Percentiles rank a stretch among this genome's conserved stretches.
Evolutionary conservation across 257 asterid genomes (phyloP).

Genomic region (Datura wrightii): DNA sequence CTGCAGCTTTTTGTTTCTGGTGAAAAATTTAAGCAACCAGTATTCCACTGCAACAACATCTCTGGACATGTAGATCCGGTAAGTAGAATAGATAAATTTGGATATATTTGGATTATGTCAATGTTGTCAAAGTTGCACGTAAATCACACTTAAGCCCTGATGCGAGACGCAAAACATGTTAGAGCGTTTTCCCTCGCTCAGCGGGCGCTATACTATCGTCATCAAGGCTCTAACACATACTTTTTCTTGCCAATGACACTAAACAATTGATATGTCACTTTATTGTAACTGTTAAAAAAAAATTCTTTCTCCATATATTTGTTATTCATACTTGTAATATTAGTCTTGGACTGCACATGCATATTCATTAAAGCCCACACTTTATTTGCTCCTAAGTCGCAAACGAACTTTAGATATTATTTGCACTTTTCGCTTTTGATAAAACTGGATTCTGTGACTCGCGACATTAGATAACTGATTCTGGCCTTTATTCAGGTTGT

Average conservation of each 20-base stretch:
- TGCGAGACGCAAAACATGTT: not conserved
- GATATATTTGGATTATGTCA: not conserved
- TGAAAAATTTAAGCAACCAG: conserved; percentile 89
- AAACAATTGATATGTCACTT: no score
- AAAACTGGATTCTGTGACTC: not conserved
- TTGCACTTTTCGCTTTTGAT: not conserved
- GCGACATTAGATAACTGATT: not conserved
- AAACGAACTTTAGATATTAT: not conserved
- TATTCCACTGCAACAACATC: conserved; percentile 88
- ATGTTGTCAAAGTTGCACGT: not conserved
- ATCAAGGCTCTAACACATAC: not conserved
- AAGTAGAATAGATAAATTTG: conserved; percentile 35
- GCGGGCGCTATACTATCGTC: not conserved
- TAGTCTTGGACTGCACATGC: not conserved
- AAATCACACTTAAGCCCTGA: not conserved
- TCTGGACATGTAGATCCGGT: conserved; percentile 87
- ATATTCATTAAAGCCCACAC: not conserved
- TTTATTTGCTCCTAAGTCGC: not conserved
- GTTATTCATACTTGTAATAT: not conserved
- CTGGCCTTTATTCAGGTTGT: conserved; percentile 63
- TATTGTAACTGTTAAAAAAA: not conserved
- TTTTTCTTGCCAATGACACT: not conserved
- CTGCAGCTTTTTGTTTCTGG: conserved; percentile 76
- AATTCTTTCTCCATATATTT: not conserved
- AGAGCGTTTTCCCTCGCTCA: not conserved